Evolutionary conservation across 1,284 basidiomycete species (phyloP), one percentile per base, ranked within the genome.

Genomic region (Tilletia indica): DNA sequence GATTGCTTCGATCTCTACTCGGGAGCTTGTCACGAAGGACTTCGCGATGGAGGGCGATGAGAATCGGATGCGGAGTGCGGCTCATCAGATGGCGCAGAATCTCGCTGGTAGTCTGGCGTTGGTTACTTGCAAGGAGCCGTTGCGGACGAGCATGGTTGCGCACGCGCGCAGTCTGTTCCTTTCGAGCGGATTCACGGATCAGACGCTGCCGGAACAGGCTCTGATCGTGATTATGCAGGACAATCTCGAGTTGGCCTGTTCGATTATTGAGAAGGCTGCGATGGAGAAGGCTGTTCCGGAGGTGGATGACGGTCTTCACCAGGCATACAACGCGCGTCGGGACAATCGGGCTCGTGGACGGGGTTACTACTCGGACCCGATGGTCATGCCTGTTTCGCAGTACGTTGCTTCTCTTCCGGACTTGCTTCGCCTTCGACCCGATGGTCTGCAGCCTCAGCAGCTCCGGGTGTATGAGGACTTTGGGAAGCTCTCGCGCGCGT

Each of bases 111-210:
- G 93, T 81, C 89, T 99, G 63, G 97, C 97, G 5, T 87, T 98
- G 68, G 97, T 99, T 34, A 99, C 97, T 19, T 99, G 96, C 88
- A 99, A 98, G 85, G 97, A 99, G 83, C 96, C 97, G 0, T 86
- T 99, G 73, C 91, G 94, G 80, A 93, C 91, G 81, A 95, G 95
- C 85, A 90, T 99, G 82, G 90, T 92, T n/a, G 90, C 89, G 71
- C 93, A 97, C 83, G 89, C 98, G 56, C 91, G 94, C 36, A 89
- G 90, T 67, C 70, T 84, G 61, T 78, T 84, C 49, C 80, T 86
- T 36, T 92, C 96, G 71, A 92, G 93, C 81, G 79, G 80, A 42
- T 79, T 82, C 71, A 79, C 73, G 66, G 80, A 82, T 75, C 79
- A 84, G 77, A 87, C 87, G 63, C 86, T 86, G 70, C 87, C 86